A percentile compares a stretch with the other conserved stretches of the same genome.
These are phyloP conservation scores for Corchorus olitorius DNA, from an alignment of 345 rosid genomes.

Conservation along the genomic window DNA sequence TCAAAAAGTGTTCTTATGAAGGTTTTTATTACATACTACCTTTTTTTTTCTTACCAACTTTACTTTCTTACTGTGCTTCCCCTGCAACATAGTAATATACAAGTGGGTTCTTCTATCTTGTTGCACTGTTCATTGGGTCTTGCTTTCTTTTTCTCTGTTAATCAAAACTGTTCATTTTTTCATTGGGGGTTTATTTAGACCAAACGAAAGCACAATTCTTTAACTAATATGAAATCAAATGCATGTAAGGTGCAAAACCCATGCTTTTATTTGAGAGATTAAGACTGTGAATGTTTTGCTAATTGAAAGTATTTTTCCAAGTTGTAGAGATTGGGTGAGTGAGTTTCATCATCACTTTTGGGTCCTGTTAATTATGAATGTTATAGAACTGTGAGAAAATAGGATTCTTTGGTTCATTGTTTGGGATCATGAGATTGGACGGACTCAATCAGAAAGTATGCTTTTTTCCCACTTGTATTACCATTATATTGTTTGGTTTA, in stretches of 20 bases:
- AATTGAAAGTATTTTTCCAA: background rate
- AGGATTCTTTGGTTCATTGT: background rate
- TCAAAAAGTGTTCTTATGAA: conserved; percentile 88
- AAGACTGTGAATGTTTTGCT: background rate
- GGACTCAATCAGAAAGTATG: background rate
- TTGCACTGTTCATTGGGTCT: background rate
- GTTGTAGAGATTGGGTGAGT: background rate
- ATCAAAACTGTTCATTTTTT: conserved; percentile 4
- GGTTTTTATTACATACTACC: conserved; percentile 36
- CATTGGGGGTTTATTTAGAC: background rate
- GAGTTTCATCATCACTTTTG: conserved; percentile 15
- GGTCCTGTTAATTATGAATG: background rate
- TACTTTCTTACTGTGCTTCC: conserved; percentile 5
- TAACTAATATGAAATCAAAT: background rate
- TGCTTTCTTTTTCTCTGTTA: background rate
- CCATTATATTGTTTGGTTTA: background rate
- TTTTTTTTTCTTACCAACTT: conserved; percentile 10
- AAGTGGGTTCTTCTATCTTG: conserved; percentile 5
- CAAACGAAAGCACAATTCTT: conserved; percentile 8
- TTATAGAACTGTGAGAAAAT: background rate
- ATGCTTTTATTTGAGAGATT: conserved; percentile 14
- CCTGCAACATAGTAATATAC: background rate
- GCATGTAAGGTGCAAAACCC: background rate
- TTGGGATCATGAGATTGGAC: background rate
- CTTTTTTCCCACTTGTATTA: background rate